Evolutionary conservation across 306 rosid genomes (phyloP).

Genomic region (Lablab purpureus): DNA sequence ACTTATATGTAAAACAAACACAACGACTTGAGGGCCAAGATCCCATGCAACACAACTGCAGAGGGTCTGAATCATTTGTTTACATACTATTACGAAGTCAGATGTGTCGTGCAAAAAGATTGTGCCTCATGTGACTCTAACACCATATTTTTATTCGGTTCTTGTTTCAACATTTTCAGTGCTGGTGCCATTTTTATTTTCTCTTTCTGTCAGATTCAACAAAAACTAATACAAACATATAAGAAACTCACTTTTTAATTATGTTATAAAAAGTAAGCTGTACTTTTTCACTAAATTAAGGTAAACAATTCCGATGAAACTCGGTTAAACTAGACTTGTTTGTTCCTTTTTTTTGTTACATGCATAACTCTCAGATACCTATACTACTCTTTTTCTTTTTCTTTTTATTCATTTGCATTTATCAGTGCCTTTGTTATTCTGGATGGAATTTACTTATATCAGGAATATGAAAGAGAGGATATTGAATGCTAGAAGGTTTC

Average conservation of each 20-base stretch:
- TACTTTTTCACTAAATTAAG: not conserved
- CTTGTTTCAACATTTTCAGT: not conserved
- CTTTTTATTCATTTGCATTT: not conserved
- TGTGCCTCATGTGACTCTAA: not conserved
- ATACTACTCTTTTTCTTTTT: not conserved
- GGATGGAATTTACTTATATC: not conserved
- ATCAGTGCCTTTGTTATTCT: not conserved
- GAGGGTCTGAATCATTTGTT: not conserved
- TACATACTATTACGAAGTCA: not conserved
- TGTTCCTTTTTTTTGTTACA: not conserved
- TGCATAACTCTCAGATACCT: not conserved
- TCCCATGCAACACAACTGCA: not conserved
- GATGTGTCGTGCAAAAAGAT: not conserved
- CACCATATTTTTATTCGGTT: not conserved
- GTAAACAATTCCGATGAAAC: not conserved
- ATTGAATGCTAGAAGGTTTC: not conserved
- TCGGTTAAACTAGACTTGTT: not conserved
- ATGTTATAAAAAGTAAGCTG: not conserved
- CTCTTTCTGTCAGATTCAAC: not conserved
- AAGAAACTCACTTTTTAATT: not conserved
- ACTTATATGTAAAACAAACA: not conserved
- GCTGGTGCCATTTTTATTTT: not conserved
- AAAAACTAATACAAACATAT: not conserved
- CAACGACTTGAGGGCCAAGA: not conserved
- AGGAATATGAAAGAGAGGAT: not conserved